Percentiles rank a stretch among this genome's conserved stretches.
Conservation (phyloP, 345 rosid genomes). For the Sisymbrium altissimum region DNA sequence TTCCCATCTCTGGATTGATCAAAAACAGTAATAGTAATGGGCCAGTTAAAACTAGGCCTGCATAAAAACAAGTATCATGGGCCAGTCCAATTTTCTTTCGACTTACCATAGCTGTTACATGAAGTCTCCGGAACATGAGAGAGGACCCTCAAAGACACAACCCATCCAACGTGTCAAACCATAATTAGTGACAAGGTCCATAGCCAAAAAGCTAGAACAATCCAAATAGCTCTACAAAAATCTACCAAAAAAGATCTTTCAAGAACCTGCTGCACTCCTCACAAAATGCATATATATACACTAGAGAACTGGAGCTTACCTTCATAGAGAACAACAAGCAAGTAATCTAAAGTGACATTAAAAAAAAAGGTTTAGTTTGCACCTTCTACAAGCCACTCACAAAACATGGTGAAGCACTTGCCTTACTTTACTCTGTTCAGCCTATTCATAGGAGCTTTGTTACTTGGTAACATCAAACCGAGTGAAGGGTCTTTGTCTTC, state of each 20-base stretch:
- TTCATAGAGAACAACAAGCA: slow-evolving; percentile 1
- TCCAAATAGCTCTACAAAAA: slow-evolving; percentile 20
- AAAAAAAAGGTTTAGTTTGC: background rate
- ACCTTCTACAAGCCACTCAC: background rate
- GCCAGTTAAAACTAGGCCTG: slow-evolving; percentile 4
- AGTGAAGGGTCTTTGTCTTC: slow-evolving; percentile 45
- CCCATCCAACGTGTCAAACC: slow-evolving; percentile 16
- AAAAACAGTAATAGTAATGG: background rate
- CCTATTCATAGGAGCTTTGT: slow-evolving; percentile 27
- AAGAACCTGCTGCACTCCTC: slow-evolving; percentile 27
- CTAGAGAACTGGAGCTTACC: background rate
- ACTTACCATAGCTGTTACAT: background rate
- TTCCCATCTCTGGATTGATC: slow-evolving; percentile 6
- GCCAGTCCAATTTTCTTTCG: background rate
- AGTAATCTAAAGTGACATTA: background rate
- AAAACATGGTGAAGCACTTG: slow-evolving; percentile 25
- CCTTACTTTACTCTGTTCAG: background rate
- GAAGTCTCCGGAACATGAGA: slow-evolving; percentile 33
- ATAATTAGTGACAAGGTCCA: background rate
- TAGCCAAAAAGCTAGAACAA: slow-evolving; percentile 33
- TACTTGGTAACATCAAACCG: slow-evolving; percentile 24
- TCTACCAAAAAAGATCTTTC: slow-evolving; percentile 29
- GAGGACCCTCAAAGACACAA: slow-evolving; percentile 19
- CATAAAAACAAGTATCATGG: slow-evolving; percentile 8
- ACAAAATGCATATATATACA: background rate